Base-by-base conservation (phyloP, 1,284 basidiomycete species). In the Ustilago vetiveriae region DNA sequence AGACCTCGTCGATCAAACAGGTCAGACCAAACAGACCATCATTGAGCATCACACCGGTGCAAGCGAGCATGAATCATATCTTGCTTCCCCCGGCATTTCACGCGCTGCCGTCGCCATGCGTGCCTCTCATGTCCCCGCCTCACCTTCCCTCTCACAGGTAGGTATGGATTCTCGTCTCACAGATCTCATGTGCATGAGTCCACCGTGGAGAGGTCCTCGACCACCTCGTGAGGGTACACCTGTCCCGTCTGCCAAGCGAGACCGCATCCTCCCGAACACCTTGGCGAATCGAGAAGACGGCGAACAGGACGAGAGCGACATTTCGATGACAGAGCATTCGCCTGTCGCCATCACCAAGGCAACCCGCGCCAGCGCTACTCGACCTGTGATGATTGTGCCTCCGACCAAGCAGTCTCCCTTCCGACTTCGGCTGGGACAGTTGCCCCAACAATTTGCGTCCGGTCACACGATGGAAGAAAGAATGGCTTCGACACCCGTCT, bases 131-230 rank as follows among this genome's bases (percentile, higher is more conserved):
- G 37, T 41, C 10, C 60, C 67, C 9, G 29, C 17, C 1, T 70
- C 67, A 3, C 67, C 67, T 11, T 56, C 67, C 2, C 49, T 70
- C 6, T 70, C 67, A 14, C 56, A 64, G 35, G 67, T 70, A 6
- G 67, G 67, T 13, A 70, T 70, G 67, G 67, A 70, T 41, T 70
- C 67, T 33, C 60, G 56, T 8, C 46, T 65, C 3, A 70, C 67
- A 10, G 67, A 65, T 26, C 67, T 70, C 39, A 65, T 70, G 60
- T 55, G 55, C 24, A 46, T 58, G 29, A 65, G 56, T 36, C 67
- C 67, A 3, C 67, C 67, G 3, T 70, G 67, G 67, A 44, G 48
- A 21, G 51, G 52, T 6, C 21, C 32, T 4, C 51, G 49, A 24
- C 48, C 52, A 0, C 48, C 55, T 10, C 51, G 66, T 11, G 49